Evolutionary conservation across 176 grass and related monocot genomes (phyloP).

Genomic region (maize (Zea mays)): Zm-B73-REFERENCE-NAM-5.0 NC_050097.1:14404501-14405000

Average conservation of each 20-base stretch:
- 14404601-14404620: no score
- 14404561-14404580: no score
- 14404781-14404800: neutral
- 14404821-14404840: neutral
- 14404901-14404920: neutral
- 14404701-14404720: neutral
- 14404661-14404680: neutral
- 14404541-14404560: no score
- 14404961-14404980: neutral
- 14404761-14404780: neutral
- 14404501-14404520: no score
- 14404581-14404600: no score
- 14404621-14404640: no score
- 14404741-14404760: slow-evolving; percentile 9
- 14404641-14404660: no score
- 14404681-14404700: neutral
- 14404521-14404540: no score
- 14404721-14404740: neutral
- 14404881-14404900: neutral
- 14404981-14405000: neutral
- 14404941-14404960: neutral
- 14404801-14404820: neutral
- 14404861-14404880: neutral
- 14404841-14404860: neutral
- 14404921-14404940: neutral